Evolutionary conservation across 78 protist genomes (phyloP).

Genomic region (Salpingoeca rosetta): DNA sequence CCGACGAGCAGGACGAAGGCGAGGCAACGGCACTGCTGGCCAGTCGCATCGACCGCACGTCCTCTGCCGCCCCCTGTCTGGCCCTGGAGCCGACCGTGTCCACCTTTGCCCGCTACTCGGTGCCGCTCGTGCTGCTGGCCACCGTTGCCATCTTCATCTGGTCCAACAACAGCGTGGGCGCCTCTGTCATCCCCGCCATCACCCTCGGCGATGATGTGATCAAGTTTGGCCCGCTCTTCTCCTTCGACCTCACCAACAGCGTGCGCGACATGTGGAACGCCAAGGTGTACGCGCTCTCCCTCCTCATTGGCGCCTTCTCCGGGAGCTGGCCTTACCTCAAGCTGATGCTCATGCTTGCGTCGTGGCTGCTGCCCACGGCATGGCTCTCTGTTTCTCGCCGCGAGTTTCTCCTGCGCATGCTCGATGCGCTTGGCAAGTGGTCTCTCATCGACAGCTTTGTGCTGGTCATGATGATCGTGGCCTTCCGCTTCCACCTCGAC

Average conservation of each 20-base stretch:
- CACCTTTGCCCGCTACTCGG: neutral
- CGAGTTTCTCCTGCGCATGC: conserved; percentile 2
- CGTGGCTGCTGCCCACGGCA: conserved; percentile 26
- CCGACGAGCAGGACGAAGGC: neutral
- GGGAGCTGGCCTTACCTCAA: conserved; percentile 59
- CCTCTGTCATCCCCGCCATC: conserved; percentile 13
- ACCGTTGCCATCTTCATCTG: conserved; percentile 19
- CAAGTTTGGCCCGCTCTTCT: conserved; percentile 10
- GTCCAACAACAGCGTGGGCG: conserved; percentile 29
- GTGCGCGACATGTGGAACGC: conserved; percentile 50
- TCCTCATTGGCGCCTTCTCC: conserved; percentile 34
- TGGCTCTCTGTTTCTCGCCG: neutral
- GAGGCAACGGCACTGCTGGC: neutral
- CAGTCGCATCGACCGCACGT: neutral
- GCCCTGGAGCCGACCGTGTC: neutral
- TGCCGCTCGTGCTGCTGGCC: neutral
- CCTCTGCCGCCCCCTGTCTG: neutral
- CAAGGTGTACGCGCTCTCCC: conserved; percentile 25
- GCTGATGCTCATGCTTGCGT: conserved; percentile 10
- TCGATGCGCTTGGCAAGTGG: conserved; percentile 52
- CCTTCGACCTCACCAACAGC: conserved; percentile 33
- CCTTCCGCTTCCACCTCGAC: conserved; percentile 20
- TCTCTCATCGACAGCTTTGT: conserved; percentile 45
- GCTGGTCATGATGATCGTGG: conserved; percentile 33
- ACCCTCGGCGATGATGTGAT: neutral